Conservation (phyloP, 148 eudicot species). For the Amaranthus palmeri region DNA sequence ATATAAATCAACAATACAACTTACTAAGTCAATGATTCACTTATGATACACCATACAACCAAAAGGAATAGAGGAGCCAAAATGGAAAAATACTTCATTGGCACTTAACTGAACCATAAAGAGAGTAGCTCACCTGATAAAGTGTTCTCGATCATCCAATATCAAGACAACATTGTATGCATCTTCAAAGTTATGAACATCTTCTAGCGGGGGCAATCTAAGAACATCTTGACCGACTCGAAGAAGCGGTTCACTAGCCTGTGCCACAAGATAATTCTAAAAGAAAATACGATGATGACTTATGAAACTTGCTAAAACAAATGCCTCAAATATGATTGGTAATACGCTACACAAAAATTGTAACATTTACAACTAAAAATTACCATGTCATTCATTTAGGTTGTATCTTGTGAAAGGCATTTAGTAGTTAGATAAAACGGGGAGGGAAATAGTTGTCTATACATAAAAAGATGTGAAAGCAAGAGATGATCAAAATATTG, state of each 20-base stretch:
- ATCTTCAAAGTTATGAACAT: slow-evolving; percentile 71
- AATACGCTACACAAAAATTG: too few species aligned
- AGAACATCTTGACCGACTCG: slow-evolving; percentile 34
- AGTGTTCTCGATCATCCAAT: slow-evolving; percentile 84
- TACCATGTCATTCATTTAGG: not conserved
- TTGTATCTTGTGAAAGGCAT: too few species aligned
- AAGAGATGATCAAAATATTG: too few species aligned
- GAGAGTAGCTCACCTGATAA: slow-evolving; percentile 57
- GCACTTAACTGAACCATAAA: not conserved
- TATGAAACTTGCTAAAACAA: too few species aligned
- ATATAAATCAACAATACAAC: not conserved
- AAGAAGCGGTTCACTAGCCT: slow-evolving; percentile 23
- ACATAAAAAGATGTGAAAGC: too few species aligned
- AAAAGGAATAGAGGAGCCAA: slow-evolving; percentile 4
- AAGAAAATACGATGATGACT: not conserved
- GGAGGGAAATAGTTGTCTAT: too few species aligned
- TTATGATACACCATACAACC: not conserved
- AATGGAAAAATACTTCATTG: not conserved
- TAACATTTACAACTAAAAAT: not conserved
- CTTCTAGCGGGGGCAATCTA: slow-evolving; percentile 65
- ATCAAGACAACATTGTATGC: slow-evolving; percentile 68
- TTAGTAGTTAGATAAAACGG: too few species aligned
- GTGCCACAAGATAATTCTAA: slow-evolving; percentile 35
- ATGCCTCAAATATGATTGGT: too few species aligned
- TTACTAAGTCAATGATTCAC: not conserved